Percentiles rank a stretch among this genome's conserved stretches.
Conservation (phyloP, 1,284 basidiomycete species). For the Afroboletus lepidellus region DNA sequence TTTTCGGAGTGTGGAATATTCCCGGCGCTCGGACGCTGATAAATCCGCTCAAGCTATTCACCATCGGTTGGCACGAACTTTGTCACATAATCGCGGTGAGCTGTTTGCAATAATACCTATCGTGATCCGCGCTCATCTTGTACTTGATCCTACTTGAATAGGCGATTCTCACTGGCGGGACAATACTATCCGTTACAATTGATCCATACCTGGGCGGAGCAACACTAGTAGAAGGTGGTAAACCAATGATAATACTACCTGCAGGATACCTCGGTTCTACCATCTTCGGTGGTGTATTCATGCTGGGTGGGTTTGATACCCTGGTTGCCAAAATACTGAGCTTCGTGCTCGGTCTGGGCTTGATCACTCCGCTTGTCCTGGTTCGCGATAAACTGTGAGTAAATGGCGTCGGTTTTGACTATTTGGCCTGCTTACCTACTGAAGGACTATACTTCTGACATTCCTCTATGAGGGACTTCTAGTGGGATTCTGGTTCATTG, state of each 20-base stretch:
- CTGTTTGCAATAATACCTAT: conserved; percentile 13
- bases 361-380: conserved; percentile 71
- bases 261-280: conserved; percentile 80
- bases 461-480: conserved; percentile 71
- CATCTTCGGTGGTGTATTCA: conserved; percentile 72
- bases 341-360: conserved; percentile 74
- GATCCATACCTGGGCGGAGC: conserved; percentile 80
- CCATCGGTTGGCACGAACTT: conserved; percentile 83
- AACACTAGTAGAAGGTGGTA: conserved; percentile 73
- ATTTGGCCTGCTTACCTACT: conserved; percentile 11
- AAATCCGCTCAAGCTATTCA: conserved; percentile 78
- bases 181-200: conserved; percentile 72
- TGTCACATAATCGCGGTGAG: conserved; percentile 74
- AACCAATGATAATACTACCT: conserved; percentile 64
- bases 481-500: conserved; percentile 83
- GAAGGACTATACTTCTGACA: conserved; percentile 76
- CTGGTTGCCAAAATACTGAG: conserved; percentile 80
- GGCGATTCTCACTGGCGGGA: conserved; percentile 77
- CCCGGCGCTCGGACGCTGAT: conserved; percentile 72
- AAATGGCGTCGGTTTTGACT: neutral
- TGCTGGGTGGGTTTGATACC: conserved; percentile 76
- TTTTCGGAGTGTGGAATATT: conserved; percentile 80
- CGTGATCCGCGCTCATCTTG: conserved; percentile 7
- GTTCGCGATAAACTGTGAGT: conserved; percentile 79
- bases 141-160: conserved; percentile 27